Percentiles rank a stretch among this genome's conserved stretches.
Evolutionary conservation across 352 stramenopile genomes (phyloP).

Genomic region (Globisporangium splendens): DNA sequence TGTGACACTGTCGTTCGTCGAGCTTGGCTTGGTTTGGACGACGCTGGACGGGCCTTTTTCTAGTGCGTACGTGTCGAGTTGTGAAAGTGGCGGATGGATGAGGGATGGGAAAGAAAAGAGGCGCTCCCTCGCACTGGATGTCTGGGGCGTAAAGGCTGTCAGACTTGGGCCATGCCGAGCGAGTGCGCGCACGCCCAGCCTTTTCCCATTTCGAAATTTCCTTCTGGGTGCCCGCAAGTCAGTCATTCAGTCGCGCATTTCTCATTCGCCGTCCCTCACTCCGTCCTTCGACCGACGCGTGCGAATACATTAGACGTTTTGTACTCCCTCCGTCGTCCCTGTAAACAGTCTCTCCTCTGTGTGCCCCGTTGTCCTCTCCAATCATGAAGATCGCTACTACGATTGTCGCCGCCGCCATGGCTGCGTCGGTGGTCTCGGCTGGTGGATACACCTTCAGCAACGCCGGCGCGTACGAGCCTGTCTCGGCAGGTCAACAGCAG

Average conservation of each 20-base stretch:
- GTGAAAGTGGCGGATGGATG: not conserved
- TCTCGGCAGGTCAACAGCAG: slow-evolving; percentile 4
- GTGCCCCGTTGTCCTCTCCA: not conserved
- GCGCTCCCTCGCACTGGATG: not conserved
- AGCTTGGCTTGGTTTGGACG: not conserved
- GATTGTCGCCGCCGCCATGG: slow-evolving; percentile 12
- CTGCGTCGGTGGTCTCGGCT: slow-evolving; percentile 8
- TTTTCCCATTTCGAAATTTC: slow-evolving; percentile 12
- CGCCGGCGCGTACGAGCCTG: slow-evolving; percentile 2
- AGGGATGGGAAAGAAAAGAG: not conserved
- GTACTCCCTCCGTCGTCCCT: not conserved
- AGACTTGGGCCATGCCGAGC: too few relatives aligned
- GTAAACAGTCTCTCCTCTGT: slow-evolving; percentile 5
- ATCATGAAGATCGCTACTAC: slow-evolving; percentile 12
- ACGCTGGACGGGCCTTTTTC: not conserved
- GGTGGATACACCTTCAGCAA: slow-evolving; percentile 9
- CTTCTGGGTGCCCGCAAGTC: slow-evolving; percentile 4
- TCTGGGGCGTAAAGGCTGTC: not conserved
- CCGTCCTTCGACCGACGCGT: slow-evolving; percentile 5
- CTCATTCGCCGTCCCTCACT: slow-evolving; percentile 7
- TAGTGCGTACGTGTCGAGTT: not conserved
- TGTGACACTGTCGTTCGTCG: not conserved
- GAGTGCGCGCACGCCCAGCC: not conserved
- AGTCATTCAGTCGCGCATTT: slow-evolving; percentile 10
- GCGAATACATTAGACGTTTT: slow-evolving; percentile 11